Conservation (phyloP, 176 grass and related monocot genomes). For the Hordeum marinum region DNA sequence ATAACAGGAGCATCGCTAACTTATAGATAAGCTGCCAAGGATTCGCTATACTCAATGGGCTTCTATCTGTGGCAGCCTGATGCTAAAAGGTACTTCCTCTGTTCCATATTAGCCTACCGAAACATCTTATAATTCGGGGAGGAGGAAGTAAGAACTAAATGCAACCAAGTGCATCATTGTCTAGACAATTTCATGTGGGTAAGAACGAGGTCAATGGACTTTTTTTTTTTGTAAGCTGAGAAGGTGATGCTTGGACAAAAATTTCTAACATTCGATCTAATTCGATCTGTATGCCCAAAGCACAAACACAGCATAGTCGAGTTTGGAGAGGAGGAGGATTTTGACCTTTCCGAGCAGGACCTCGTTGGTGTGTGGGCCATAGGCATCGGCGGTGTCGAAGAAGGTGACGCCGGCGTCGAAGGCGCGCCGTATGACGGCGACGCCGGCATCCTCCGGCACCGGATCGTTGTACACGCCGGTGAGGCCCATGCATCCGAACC, state of each 20-base stretch:
- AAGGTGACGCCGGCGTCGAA: constrained; percentile 67
- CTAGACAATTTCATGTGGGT: too few species aligned
- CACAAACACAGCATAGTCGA: background rate
- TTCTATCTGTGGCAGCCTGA: background rate
- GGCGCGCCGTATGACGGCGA: constrained; percentile 45
- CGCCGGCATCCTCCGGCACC: constrained; percentile 43
- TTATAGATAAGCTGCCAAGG: background rate
- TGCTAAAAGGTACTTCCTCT: too few species aligned
- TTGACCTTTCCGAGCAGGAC: constrained; percentile 71
- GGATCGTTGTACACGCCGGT: constrained; percentile 63
- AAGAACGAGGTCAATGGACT: too few species aligned
- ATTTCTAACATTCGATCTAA: background rate
- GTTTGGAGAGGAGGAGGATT: background rate
- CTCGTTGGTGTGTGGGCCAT: constrained; percentile 44
- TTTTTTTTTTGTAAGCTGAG: too few species aligned
- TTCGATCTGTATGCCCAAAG: background rate
- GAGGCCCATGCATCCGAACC: constrained; percentile 79
- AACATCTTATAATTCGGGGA: too few species aligned
- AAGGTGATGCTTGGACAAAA: too few species aligned
- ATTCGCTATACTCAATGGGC: background rate
- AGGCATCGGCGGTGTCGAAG: constrained; percentile 41
- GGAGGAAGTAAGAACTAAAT: too few species aligned
- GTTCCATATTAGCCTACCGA: too few species aligned
- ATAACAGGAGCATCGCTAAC: background rate
- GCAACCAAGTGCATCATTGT: too few species aligned